phyloP scores from a whole-genome alignment of 176 grass and related monocot species.

The Carex myosuroides region DNA sequence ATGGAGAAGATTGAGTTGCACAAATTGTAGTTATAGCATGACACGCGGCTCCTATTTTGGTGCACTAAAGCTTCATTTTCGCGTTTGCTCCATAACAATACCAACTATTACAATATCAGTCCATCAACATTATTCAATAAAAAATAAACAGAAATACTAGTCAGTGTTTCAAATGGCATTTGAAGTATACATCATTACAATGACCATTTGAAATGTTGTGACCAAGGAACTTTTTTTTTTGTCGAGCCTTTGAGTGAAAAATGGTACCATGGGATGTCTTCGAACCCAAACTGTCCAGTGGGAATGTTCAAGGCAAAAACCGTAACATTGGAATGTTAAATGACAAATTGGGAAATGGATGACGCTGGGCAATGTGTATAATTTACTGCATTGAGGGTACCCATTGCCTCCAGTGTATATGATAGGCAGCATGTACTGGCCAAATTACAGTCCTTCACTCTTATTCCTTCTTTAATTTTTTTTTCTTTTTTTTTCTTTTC shows the following conservation, averaged over 20 bases:
- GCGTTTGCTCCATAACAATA: background rate
- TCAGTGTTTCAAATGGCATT: background rate
- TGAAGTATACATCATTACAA: background rate
- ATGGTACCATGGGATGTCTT: background rate
- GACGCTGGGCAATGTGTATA: background rate
- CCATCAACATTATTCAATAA: background rate
- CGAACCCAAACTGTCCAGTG: background rate
- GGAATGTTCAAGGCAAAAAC: background rate
- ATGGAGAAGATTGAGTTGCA: constrained; percentile 1
- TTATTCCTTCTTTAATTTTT: background rate
- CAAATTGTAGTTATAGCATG: background rate
- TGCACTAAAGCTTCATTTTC: background rate
- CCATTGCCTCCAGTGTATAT: background rate
- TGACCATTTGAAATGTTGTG: background rate
- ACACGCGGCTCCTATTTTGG: background rate
- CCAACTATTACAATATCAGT: background rate
- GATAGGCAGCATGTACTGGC: background rate
- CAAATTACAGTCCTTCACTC: background rate
- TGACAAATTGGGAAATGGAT: background rate
- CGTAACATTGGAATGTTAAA: background rate
- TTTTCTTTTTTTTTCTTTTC: background rate
- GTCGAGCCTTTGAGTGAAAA: background rate
- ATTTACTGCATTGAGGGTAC: background rate
- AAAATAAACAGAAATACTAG: background rate
- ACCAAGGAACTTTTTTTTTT: background rate